These are phyloP conservation scores for Ustulina deusta DNA, from an alignment of 2,329 filamentous ascomycete species.

Conservation along the genomic window DNA sequence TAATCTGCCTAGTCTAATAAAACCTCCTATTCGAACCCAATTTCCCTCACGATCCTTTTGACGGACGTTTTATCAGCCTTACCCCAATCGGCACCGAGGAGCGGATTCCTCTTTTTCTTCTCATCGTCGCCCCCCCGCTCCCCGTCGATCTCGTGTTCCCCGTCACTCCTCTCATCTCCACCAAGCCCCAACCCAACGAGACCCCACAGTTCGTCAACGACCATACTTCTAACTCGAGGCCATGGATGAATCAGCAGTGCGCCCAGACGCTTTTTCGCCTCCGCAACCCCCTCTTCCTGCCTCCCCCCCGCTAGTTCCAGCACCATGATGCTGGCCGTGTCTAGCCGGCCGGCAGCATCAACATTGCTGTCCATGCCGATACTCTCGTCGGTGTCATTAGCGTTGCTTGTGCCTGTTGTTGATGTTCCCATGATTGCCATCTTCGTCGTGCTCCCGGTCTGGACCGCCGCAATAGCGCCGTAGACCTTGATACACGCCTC, in stretches of 20 bases:
- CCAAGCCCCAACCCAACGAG: slow-evolving; percentile 47
- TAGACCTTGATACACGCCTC: slow-evolving; percentile 86
- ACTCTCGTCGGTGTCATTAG: not conserved
- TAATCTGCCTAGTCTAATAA: not conserved
- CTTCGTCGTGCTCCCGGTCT: slow-evolving; percentile 9
- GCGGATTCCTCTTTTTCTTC: slow-evolving; percentile 41
- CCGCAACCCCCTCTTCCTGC: slow-evolving; percentile 57
- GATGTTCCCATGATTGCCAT: not conserved
- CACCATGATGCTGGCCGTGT: slow-evolving; percentile 8
- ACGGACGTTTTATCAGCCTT: slow-evolving; percentile 63
- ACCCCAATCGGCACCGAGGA: slow-evolving; percentile 70
- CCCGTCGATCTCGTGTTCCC: slow-evolving; percentile 39
- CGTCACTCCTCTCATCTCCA: not conserved
- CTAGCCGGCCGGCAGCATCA: slow-evolving; percentile 15
- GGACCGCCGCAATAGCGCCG: slow-evolving; percentile 67
- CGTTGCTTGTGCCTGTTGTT: not conserved
- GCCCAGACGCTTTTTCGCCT: slow-evolving; percentile 75
- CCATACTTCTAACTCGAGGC: slow-evolving; percentile 74
- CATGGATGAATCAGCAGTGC: slow-evolving; percentile 85
- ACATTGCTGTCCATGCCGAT: not conserved
- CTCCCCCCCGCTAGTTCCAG: slow-evolving; percentile 46
- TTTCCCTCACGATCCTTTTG: slow-evolving; percentile 56
- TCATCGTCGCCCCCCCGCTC: slow-evolving; percentile 30
- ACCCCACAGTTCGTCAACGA: slow-evolving; percentile 71
- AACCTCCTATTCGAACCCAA: slow-evolving; percentile 54